Percentiles rank a stretch among this genome's conserved stretches.
These are phyloP conservation scores for Colletotrichum phormii DNA, from an alignment of 2,329 filamentous ascomycete species.

Conservation along the genomic window DNA sequence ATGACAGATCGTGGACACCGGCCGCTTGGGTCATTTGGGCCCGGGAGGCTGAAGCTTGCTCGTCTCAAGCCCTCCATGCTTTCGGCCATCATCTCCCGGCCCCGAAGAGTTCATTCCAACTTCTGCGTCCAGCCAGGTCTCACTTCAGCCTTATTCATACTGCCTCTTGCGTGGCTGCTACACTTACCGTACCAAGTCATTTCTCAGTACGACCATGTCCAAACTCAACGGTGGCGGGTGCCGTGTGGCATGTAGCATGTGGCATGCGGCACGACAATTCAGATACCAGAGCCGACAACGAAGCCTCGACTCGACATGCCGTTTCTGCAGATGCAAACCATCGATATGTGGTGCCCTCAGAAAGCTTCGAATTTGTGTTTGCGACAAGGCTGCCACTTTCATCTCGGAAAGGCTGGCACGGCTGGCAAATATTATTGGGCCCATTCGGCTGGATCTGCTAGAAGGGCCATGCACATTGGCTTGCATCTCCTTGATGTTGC, in stretches of 20 bases:
- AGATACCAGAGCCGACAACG: background rate
- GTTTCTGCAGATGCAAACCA: background rate
- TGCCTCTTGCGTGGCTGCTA: conserved; percentile 22
- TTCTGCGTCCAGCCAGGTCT: conserved; percentile 9
- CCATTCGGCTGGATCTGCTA: background rate
- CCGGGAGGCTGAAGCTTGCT: background rate
- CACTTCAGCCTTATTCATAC: conserved; percentile 24
- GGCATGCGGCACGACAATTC: background rate
- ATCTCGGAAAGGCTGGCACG: background rate
- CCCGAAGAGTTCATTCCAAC: conserved; percentile 19
- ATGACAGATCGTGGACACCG: conserved; percentile 8
- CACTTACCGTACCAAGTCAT: conserved; percentile 11
- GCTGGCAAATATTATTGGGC: background rate
- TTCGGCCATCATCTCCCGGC: background rate
- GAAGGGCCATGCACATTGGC: background rate
- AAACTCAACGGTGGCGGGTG: conserved; percentile 4
- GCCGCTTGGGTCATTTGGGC: background rate
- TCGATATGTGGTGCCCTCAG: background rate
- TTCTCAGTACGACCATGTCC: background rate
- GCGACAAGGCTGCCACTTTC: background rate
- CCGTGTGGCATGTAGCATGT: background rate
- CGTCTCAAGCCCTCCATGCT: background rate
- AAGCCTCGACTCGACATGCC: background rate
- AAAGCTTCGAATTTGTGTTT: background rate
- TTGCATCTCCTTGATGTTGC: background rate